Percentiles rank a stretch among this genome's conserved stretches.
Conservation (phyloP, 2,329 filamentous ascomycete genomes). For the Penicillium italicum region DNA sequence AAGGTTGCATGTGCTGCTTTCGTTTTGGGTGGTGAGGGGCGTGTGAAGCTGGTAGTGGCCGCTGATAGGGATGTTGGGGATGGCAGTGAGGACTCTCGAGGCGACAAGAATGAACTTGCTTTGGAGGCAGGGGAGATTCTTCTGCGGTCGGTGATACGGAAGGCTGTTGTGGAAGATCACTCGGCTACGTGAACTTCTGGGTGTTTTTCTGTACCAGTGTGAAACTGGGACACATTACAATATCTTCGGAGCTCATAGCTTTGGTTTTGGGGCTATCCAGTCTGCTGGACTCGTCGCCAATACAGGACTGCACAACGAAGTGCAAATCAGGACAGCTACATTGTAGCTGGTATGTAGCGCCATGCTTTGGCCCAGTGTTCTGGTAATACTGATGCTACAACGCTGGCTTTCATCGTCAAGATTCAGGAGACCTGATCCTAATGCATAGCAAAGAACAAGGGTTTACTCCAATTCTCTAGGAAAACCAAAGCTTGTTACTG, state of each 20-base stretch:
- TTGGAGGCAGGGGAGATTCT: constrained; percentile 34
- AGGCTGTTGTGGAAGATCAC: constrained; percentile 25
- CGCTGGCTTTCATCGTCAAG: neutral
- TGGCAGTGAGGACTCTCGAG: constrained; percentile 13
- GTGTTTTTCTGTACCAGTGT: neutral
- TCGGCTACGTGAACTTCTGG: constrained; percentile 12
- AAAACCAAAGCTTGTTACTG: neutral
- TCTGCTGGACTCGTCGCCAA: neutral
- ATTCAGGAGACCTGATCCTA: neutral
- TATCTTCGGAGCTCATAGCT: neutral
- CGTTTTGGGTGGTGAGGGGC: constrained; percentile 38
- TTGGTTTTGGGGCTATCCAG: neutral
- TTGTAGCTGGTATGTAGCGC: too few species aligned
- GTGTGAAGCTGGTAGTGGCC: constrained; percentile 37
- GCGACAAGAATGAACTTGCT: constrained; percentile 8
- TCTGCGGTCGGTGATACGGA: constrained; percentile 30
- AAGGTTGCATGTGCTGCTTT: constrained; percentile 41
- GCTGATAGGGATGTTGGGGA: constrained; percentile 16
- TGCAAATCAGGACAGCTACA: neutral
- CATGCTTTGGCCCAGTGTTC: too few species aligned
- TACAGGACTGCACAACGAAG: neutral
- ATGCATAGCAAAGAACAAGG: neutral
- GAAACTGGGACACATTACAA: neutral
- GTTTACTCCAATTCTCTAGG: neutral
- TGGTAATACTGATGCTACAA: neutral